Conservation (phyloP, 2,329 filamentous ascomycete species). For the Ambrosiella beaveri region DNA sequence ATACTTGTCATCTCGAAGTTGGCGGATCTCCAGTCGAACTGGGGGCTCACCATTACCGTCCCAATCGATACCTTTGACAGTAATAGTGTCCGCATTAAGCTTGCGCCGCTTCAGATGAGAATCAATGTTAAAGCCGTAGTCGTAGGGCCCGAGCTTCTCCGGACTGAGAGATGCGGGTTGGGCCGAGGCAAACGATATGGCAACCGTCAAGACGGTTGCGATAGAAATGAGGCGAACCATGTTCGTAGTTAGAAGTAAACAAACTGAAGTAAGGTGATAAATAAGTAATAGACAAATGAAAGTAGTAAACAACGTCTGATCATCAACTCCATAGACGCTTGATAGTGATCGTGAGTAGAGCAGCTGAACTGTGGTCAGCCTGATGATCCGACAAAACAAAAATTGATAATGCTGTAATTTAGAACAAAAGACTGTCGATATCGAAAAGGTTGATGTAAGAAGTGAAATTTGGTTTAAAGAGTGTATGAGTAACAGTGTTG, state of each 20-base stretch:
- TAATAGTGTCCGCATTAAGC: neutral
- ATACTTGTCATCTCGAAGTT: conserved; percentile 45
- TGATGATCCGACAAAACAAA: neutral
- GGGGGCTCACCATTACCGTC: conserved; percentile 25
- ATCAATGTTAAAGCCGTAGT: conserved; percentile 11
- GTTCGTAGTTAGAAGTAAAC: neutral
- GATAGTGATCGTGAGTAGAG: neutral
- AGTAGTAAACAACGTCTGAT: neutral
- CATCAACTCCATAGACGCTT: neutral
- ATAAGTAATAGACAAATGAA: neutral
- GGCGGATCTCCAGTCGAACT: conserved; percentile 47
- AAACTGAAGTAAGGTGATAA: neutral
- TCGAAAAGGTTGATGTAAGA: neutral
- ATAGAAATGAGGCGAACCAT: conserved; percentile 9
- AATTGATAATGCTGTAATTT: neutral
- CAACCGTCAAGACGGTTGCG: conserved; percentile 2
- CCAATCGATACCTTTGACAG: conserved; percentile 12
- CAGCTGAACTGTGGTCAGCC: neutral
- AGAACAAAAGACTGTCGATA: neutral
- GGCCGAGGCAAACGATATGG: neutral
- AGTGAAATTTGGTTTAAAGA: neutral
- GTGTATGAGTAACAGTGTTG: neutral
- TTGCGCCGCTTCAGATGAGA: conserved; percentile 3
- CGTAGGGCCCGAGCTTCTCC: conserved; percentile 7
- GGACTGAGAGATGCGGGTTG: conserved; percentile 11